Base-by-base conservation (phyloP, 202 grass and related monocot genomes). In the Elaeis oleifera region DNA sequence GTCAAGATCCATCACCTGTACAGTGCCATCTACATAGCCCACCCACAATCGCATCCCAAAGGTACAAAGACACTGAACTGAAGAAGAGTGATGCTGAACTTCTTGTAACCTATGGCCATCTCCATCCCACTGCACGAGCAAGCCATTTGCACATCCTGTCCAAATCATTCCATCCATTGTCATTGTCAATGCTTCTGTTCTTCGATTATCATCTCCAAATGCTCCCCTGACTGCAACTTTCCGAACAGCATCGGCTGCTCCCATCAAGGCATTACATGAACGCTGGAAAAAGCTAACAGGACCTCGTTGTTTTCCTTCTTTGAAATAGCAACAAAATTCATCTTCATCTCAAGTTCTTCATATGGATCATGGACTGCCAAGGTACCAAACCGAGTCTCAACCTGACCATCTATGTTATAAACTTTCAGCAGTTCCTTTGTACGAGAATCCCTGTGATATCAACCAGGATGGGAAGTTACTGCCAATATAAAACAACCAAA, bases 131-230 rank as follows among this genome's bases (percentile, higher is more conserved):
- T 74, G 74, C 63, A 73, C 69, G 68, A 90, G 67, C 64, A 65
- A 88, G 58, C 91, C 91, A 85, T 96, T 90, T 76, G 87, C 86
- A 76, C 79, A 74, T 59, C 91, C 91, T 74, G 81, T 74, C 91
- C 91, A 96, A 64, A 90, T 88, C 66, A 82, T 90, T 71, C 91
- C 91, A 68, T 90, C 74, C 39, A 69, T 56, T 51, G 91, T 76
- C 60, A 87, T 83, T 75, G 84, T 62, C 51, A 96, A 74, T 76
- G 84, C 81, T 78, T 96, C 87, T 73, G 75, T 78, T 83, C 81
- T 83, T 69, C 63, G 78, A 73, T 78, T 80, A 81, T 96, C 87
- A 81, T 96, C 91, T 54, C 79, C 84, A 11, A 96, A 96, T 59
- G 78, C 90, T 44, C 83, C 87, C 80, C 83, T 90, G 58, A 64